Conservation (phyloP, 2,329 filamentous ascomycete species). For the Aspergillus sp. region DNA sequence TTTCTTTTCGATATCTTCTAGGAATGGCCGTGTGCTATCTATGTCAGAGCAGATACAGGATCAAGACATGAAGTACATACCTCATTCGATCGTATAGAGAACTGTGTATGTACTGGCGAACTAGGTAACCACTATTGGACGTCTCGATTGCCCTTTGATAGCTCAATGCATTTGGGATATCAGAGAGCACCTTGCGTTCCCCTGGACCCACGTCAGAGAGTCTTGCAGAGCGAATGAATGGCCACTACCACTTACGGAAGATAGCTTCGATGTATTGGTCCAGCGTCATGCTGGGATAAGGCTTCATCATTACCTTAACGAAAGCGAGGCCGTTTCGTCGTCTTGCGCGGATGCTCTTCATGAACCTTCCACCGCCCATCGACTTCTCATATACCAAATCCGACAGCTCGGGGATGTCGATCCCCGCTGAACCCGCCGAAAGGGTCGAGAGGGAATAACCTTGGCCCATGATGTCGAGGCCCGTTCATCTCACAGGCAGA, state of each 20-base stretch:
- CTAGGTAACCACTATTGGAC: constrained; percentile 84
- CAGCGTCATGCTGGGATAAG: constrained; percentile 77
- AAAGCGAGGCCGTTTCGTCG: constrained; percentile 89
- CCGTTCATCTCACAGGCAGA: constrained; percentile 28
- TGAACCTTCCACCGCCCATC: constrained; percentile 86
- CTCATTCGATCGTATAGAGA: constrained; percentile 92
- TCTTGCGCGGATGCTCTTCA: constrained; percentile 91
- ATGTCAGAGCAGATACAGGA: constrained; percentile 22
- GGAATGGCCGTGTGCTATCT: constrained; percentile 82
- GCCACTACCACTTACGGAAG: constrained; percentile 56
- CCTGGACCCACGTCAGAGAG: constrained; percentile 48
- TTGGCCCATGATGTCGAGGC: constrained; percentile 73
- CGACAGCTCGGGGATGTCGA: constrained; percentile 87
- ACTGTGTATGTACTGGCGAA: constrained; percentile 93
- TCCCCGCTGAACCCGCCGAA: constrained; percentile 85
- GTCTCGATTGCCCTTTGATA: constrained; percentile 93
- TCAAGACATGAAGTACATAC: constrained; percentile 29
- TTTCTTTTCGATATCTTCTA: constrained; percentile 98
- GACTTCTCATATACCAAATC: constrained; percentile 91
- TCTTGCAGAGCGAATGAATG: background rate
- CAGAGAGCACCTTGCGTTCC: constrained; percentile 74
- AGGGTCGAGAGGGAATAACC: constrained; percentile 92
- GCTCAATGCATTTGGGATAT: constrained; percentile 85
- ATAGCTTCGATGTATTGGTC: constrained; percentile 76
- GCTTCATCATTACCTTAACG: constrained; percentile 93